Conservation (phyloP, 208 protist species). For the Novymonas esmeraldas region DNA sequence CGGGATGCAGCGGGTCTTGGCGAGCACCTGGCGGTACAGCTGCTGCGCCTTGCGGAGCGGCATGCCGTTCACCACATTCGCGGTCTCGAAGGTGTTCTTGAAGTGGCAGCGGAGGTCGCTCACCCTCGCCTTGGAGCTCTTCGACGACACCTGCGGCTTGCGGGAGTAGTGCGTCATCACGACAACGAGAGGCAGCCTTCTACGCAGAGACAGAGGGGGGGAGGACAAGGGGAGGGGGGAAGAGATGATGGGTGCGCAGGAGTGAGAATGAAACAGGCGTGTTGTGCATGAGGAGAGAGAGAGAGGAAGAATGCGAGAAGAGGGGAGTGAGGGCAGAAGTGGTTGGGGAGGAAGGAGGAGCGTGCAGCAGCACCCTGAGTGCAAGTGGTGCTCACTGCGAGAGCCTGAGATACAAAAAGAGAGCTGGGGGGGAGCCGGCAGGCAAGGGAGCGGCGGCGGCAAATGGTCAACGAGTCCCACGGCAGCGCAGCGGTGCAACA, state of each 20-base stretch:
- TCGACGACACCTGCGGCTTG: constrained; percentile 90
- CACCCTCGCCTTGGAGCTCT: constrained; percentile 88
- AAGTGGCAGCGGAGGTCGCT: constrained; percentile 94
- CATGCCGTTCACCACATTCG: constrained; percentile 93
- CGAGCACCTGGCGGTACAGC: constrained; percentile 94
- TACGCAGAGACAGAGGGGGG: background rate
- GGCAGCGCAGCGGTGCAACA: too few species aligned
- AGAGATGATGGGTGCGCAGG: too few species aligned
- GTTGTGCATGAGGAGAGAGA: too few species aligned
- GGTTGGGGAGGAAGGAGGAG: too few species aligned
- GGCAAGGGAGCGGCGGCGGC: too few species aligned
- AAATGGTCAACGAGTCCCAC: too few species aligned
- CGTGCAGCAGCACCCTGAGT: too few species aligned
- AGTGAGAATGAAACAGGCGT: background rate
- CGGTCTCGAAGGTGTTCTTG: constrained; percentile 96
- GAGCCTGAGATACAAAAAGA: too few species aligned
- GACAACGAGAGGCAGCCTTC: constrained; percentile 10
- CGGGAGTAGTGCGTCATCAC: constrained; percentile 91
- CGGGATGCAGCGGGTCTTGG: constrained; percentile 95
- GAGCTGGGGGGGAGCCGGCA: too few species aligned
- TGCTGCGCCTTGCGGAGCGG: constrained; percentile 91
- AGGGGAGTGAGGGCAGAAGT: too few species aligned
- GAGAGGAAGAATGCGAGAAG: too few species aligned
- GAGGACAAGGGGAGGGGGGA: background rate
- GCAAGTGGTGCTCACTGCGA: too few species aligned